A percentile compares a stretch with the other conserved stretches of the same genome.
phyloP scores from a whole-genome alignment of 2,329 filamentous ascomycete species.

The Stagonosporopsis cucurbitacearum region DNA sequence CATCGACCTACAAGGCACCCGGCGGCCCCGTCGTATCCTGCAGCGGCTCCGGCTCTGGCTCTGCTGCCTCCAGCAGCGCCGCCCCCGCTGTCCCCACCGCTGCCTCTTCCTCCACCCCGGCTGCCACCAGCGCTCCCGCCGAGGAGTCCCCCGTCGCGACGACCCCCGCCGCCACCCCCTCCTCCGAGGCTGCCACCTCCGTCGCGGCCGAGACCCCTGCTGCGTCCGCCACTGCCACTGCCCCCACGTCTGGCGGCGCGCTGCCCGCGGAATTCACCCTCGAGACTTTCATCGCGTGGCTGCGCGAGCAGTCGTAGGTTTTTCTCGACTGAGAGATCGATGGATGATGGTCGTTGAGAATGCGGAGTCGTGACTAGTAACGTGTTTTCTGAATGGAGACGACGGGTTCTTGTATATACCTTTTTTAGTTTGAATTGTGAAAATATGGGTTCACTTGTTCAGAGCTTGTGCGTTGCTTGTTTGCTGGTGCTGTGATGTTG shows the following conservation, averaged over 20 bases:
- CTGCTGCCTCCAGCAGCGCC: constrained; percentile 21
- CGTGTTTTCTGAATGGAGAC: neutral
- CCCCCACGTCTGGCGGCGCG: constrained; percentile 24
- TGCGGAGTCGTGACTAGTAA: neutral
- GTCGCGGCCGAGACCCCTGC: constrained; percentile 23
- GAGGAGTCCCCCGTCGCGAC: constrained; percentile 11
- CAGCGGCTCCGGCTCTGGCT: constrained; percentile 25
- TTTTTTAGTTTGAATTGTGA: constrained; percentile 3
- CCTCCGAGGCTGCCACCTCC: constrained; percentile 17
- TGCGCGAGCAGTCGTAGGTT: constrained; percentile 24
- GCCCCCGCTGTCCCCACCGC: constrained; percentile 7
- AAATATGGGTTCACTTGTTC: constrained; percentile 8
- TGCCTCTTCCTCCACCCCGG: constrained; percentile 12
- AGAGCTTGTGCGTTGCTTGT: neutral
- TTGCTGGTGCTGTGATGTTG: neutral
- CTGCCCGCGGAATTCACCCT: constrained; percentile 34
- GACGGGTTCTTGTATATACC: constrained; percentile 16
- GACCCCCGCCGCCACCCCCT: constrained; percentile 5
- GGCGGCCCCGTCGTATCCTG: constrained; percentile 39
- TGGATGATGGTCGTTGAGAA: neutral
- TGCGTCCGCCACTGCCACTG: constrained; percentile 3
- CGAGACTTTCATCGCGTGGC: constrained; percentile 34
- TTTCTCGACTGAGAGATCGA: neutral
- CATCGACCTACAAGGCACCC: constrained; percentile 38
- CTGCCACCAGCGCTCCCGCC: neutral